These are phyloP conservation scores for Hymenotorrendiella dingleyae DNA, from an alignment of 2,329 filamentous ascomycete species.

Conservation along the genomic window DNA sequence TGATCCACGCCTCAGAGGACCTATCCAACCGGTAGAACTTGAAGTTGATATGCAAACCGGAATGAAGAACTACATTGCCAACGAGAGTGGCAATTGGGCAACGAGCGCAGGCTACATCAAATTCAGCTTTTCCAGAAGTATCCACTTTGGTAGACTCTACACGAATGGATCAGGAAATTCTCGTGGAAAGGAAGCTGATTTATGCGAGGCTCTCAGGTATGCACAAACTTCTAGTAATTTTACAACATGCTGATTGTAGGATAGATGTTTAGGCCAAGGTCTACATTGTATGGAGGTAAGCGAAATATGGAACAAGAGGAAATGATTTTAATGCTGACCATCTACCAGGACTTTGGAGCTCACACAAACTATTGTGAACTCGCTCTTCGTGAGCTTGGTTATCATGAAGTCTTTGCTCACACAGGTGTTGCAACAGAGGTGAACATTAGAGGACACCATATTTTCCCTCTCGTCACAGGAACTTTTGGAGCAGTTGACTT, in stretches of 20 bases:
- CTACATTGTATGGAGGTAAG: slow-evolving; percentile 45
- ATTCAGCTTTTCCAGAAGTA: slow-evolving; percentile 66
- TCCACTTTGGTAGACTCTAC: slow-evolving; percentile 73
- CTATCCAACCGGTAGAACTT: slow-evolving; percentile 65
- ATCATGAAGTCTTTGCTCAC: slow-evolving; percentile 65
- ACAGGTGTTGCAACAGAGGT: slow-evolving; percentile 63
- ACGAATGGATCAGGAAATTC: slow-evolving; percentile 53
- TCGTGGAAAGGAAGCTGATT: slow-evolving; percentile 65
- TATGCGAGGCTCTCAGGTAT: slow-evolving; percentile 68
- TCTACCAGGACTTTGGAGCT: slow-evolving; percentile 57
- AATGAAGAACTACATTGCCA: slow-evolving; percentile 99
- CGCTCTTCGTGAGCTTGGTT: slow-evolving; percentile 66
- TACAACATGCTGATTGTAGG: not conserved
- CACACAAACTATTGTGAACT: slow-evolving; percentile 83
- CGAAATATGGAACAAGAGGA: not conserved
- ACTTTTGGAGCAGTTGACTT: slow-evolving; percentile 80
- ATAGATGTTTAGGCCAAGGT: slow-evolving; percentile 46
- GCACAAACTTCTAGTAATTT: not conserved
- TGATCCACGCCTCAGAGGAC: slow-evolving; percentile 75
- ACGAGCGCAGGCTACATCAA: slow-evolving; percentile 83
- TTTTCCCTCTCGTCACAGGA: slow-evolving; percentile 70
- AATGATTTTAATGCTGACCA: slow-evolving; percentile 15
- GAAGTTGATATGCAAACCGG: slow-evolving; percentile 71
- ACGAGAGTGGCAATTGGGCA: slow-evolving; percentile 80
- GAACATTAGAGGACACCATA: slow-evolving; percentile 56